Evolutionary conservation across 2,329 filamentous ascomycete species (phyloP).

Genomic region (Stachybotrys chlorohalonatus): DNA sequence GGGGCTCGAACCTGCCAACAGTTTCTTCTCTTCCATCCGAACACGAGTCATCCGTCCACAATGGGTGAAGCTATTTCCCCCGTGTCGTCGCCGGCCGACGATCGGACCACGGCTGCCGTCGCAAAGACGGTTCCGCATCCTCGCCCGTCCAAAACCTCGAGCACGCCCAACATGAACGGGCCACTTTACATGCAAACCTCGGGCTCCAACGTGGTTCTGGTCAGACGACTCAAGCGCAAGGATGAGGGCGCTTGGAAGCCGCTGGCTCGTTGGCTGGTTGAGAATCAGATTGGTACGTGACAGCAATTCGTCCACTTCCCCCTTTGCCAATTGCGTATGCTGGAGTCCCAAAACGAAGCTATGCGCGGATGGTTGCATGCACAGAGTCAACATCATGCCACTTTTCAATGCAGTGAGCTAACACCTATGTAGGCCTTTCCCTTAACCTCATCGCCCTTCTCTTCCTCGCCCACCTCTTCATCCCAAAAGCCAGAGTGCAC

Average conservation of each 20-base stretch:
- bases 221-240: constrained; percentile 51
- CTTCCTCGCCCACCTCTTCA: constrained; percentile 70
- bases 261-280: constrained; percentile 60
- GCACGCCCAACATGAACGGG: constrained; percentile 39
- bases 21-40: background rate
- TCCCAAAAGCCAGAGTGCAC: constrained; percentile 68
- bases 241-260: constrained; percentile 53
- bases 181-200: constrained; percentile 49
- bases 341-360: background rate
- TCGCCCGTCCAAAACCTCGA: constrained; percentile 20
- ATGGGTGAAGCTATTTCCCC: constrained; percentile 13
- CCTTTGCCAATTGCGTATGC: background rate
- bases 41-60: constrained; percentile 1
- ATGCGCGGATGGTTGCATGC: too few species aligned
- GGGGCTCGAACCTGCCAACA: background rate
- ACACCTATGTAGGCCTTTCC: constrained; percentile 51
- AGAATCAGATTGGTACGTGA: constrained; percentile 69
- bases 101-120: constrained; percentile 9
- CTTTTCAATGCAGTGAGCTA: background rate
- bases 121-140: constrained; percentile 13
- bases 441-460: constrained; percentile 79
- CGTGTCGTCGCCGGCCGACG: constrained; percentile 17
- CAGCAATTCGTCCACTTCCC: background rate
- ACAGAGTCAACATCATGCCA: too few species aligned
- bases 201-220: constrained; percentile 41